Evolutionary conservation across 2,329 filamentous ascomycete genomes (phyloP).

Genomic region (Nannizzia gypsea): DNA sequence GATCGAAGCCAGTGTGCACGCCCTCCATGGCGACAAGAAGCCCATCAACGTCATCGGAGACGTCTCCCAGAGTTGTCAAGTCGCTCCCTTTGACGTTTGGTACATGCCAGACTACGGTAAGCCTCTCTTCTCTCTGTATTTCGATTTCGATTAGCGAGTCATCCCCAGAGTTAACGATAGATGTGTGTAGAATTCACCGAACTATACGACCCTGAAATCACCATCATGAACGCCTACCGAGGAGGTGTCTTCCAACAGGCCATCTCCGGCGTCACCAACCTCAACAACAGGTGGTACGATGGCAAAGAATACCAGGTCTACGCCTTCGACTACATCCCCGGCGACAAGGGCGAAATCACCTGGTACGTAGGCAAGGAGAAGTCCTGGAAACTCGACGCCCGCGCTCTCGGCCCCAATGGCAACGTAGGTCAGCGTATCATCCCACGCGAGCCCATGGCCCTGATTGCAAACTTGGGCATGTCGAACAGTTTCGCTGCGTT

Average conservation of each 20-base stretch:
- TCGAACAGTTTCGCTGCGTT: slow-evolving; percentile 52
- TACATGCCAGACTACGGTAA: slow-evolving; percentile 51
- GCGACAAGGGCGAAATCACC: slow-evolving; percentile 48
- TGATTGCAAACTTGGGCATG: slow-evolving; percentile 61
- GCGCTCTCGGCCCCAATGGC: slow-evolving; percentile 54
- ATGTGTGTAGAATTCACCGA: slow-evolving; percentile 46
- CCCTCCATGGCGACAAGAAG: slow-evolving; percentile 34
- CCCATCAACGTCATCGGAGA: slow-evolving; percentile 43
- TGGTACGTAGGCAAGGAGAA: slow-evolving; percentile 57
- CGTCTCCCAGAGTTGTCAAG: slow-evolving; percentile 55
- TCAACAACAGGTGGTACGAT: slow-evolving; percentile 57
- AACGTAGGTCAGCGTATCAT: slow-evolving; percentile 56
- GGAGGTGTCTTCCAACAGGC: slow-evolving; percentile 54
- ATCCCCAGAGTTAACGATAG: too few species aligned
- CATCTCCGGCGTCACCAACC: slow-evolving; percentile 47
- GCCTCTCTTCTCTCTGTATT: slow-evolving; percentile 11
- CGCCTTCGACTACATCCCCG: slow-evolving; percentile 53
- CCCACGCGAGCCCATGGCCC: slow-evolving; percentile 54
- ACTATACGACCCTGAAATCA: slow-evolving; percentile 49
- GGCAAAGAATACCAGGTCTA: slow-evolving; percentile 52
- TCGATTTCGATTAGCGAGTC: too few species aligned
- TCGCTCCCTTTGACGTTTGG: slow-evolving; percentile 59
- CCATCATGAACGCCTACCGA: slow-evolving; percentile 48
- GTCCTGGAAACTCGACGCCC: slow-evolving; percentile 51
- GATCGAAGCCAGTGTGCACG: slow-evolving; percentile 53